These are phyloP conservation scores for Backusella circina DNA, from an alignment of 192 early-diverging fungal genomes.

Conservation along the genomic window DNA sequence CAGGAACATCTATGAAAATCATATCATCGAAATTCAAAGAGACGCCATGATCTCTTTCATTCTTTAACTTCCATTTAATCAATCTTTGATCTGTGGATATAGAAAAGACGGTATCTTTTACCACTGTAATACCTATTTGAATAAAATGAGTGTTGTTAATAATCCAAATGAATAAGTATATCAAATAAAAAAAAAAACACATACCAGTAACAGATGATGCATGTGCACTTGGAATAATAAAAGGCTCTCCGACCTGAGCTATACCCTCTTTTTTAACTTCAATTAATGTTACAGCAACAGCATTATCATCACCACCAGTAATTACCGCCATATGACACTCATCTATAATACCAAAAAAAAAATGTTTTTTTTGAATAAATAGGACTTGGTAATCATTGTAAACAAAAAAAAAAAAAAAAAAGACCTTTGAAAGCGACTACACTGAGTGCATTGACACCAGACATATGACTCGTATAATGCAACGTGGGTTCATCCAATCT, in stretches of 20 bases:
- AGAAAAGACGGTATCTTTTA: constrained; percentile 38
- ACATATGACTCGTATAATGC: constrained; percentile 40
- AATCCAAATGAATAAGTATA: neutral
- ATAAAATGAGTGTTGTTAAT: neutral
- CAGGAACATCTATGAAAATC: constrained; percentile 59
- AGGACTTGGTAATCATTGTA: too few relatives aligned
- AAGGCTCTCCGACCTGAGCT: constrained; percentile 9
- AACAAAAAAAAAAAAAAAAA: neutral
- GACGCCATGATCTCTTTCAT: neutral
- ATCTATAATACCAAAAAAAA: neutral
- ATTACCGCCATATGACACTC: constrained; percentile 35
- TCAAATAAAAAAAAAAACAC: neutral
- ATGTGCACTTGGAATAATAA: constrained; percentile 46
- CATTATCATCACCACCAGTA: constrained; percentile 79
- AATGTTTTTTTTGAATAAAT: too few relatives aligned
- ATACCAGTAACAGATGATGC: constrained; percentile 68
- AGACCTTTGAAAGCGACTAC: constrained; percentile 23
- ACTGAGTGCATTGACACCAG: constrained; percentile 70
- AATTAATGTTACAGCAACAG: constrained; percentile 31
- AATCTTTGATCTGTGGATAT: constrained; percentile 72
- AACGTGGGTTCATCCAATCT: constrained; percentile 28
- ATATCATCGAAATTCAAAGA: constrained; percentile 35
- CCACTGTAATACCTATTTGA: constrained; percentile 35
- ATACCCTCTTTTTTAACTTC: neutral
- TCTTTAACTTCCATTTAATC: constrained; percentile 46